Evolutionary conservation across 139 green algal genomes (phyloP), one percentile per base, ranked within the genome.

Genomic region (Haematococcus sp.): DNA sequence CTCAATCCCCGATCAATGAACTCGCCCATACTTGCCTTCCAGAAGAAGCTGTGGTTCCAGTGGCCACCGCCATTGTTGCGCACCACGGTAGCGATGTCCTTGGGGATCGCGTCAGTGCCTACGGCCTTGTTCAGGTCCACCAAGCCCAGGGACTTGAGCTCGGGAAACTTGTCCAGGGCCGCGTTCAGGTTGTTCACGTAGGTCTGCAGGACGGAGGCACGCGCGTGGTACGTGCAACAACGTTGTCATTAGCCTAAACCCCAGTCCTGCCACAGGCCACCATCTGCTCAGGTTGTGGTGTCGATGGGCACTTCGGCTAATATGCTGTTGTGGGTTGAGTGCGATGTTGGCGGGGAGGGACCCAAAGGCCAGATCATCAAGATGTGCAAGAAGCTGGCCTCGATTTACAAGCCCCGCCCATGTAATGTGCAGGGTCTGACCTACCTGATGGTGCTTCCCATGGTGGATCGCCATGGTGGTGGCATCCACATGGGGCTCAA

Each of bases 161-260:
- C 88, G 0, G 87, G 82, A 70, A 86, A 83, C 68, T 92, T 91
- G 30, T 87, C 80, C 23, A 96, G 35, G 0, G 81, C 87, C 4
- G 28, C 78, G 74, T 97, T 97, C 1, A 93, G 31, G 73, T 95
- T 95, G 51, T 80, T 95, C 31, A 96, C 73, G 73, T 96, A 93
- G 3, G 86, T 67, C 52, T 87, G 76, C 46, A 22, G 17, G 32
- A 46, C 17, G 58, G 27, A 43, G 2, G 60, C 3, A 31, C 34
- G 4, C 33, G 35, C 4, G 63, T 93, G 88, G 49, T 91, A 81
- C 76, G 90, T 93, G 74, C 67, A 25, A 64, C 44, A n/a, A 27
- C n/a, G 43, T 17, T n/a, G 22, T 49, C 3, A 9, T 15, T 70
- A 44, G 32, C 23, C 3, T 33, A 34, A 44, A 73, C 25, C 40